Base-by-base conservation (phyloP, 352 stramenopile species). In the Thalassiosira mediterranea region DNA sequence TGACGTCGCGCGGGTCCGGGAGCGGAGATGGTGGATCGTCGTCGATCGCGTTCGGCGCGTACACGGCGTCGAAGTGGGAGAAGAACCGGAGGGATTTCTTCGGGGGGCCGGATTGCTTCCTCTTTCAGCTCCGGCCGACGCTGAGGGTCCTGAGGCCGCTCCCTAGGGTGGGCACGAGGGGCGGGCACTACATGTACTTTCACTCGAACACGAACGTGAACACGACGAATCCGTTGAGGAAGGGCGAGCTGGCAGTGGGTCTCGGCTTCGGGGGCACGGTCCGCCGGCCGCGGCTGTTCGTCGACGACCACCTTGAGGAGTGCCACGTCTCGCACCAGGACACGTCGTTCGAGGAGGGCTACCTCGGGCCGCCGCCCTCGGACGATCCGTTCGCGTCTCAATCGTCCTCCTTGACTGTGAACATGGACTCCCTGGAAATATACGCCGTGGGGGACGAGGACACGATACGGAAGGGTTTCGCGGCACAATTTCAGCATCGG, bases 51-150 rank as follows among this genome's bases (percentile, higher is more conserved):
- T 85, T 92, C 60, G 87, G 87, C 26, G 87, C 87, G 8, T 91
- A 89, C 65, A 88, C 82, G 0, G 54, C 71, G 21, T 84, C 81
- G 13, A 82, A 76, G 65, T 63, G 79, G 25, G 89, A 87, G 72
- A 92, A 89, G 59, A 87, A 92, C 66, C 83, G 76, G 44, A 81
- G 84, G 52, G 71, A 90, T 38, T 92, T 90, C 78, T 92, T 91
- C 67, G 86, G 86, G 7, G 77, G 73, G 51, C 48, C 74, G 4
- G 87, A 92, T 49, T 91, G 87, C 44, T 92, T 92, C 49, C 46
- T 92, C 0, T 92, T 85, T 76, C 71, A 74, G 64, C 52, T 90
- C 3, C 25, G 67, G 7, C 83, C 84, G 4, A 73, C 57, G 3
- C 76, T 78, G 15, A 40, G 62, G 8, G 75, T 92, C 0, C 77